A percentile compares a stretch with the other conserved stretches of the same genome.
These are phyloP conservation scores for Prunus yedoensis DNA, from an alignment of 331 rosid genomes.

Conservation along the genomic window DNA sequence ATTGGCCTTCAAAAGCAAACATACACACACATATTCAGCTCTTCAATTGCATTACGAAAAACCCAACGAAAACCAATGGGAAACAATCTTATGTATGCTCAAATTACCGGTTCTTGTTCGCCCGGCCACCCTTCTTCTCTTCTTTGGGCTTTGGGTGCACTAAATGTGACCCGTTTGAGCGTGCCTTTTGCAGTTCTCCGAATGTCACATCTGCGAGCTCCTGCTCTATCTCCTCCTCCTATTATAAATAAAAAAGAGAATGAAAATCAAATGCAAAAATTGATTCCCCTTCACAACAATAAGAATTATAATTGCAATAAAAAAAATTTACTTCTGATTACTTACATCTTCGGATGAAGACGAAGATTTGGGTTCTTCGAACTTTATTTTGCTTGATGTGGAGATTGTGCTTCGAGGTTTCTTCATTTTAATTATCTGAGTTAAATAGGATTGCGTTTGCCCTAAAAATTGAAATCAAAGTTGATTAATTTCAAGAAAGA, in stretches of 20 bases:
- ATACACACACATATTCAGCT: slow-evolving; percentile 13
- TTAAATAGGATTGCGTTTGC: not conserved
- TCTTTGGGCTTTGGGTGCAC: slow-evolving; percentile 33
- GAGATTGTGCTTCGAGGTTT: slow-evolving; percentile 21
- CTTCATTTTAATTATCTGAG: slow-evolving; percentile 32
- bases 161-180: slow-evolving; percentile 51
- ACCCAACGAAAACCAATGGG: not conserved
- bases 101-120: slow-evolving; percentile 68
- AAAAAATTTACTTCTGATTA: not conserved
- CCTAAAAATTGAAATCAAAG: not conserved
- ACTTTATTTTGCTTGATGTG: slow-evolving; percentile 28
- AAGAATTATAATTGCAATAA: not conserved
- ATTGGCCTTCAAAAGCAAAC: slow-evolving; percentile 54
- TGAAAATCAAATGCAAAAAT: not conserved
- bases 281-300: not conserved
- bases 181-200: slow-evolving; percentile 77
- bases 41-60: not conserved
- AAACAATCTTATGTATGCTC: not conserved
- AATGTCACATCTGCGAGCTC: slow-evolving; percentile 67
- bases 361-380: slow-evolving; percentile 35
- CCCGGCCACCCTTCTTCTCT: slow-evolving; percentile 44
- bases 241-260: not conserved
- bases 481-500: not conserved
- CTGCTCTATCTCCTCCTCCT: slow-evolving; percentile 64
- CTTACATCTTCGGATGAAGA: slow-evolving; percentile 53